These are phyloP conservation scores for Urochloa ruziziensis DNA, from an alignment of 176 grass and related monocot genomes.

Conservation along the genomic window DNA sequence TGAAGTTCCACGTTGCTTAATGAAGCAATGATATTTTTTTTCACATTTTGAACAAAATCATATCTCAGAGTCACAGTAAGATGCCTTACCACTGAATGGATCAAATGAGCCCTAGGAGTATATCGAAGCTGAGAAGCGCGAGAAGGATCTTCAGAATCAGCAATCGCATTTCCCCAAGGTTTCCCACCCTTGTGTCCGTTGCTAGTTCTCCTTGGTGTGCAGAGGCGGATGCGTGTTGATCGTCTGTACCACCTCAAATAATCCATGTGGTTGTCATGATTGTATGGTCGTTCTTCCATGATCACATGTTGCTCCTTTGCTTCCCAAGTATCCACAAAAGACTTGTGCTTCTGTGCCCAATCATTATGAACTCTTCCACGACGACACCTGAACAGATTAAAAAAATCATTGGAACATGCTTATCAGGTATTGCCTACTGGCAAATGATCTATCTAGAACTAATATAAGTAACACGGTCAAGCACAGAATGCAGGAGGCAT, in stretches of 20 bases:
- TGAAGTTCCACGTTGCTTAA: not conserved
- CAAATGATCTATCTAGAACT: slow-evolving; percentile 2
- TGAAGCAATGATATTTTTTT: not conserved
- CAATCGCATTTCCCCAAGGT: not conserved
- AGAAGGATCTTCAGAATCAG: slow-evolving; percentile 3
- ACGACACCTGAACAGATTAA: slow-evolving; percentile 23
- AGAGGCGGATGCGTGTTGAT: slow-evolving; percentile 35
- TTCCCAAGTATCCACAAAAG: slow-evolving; percentile 43
- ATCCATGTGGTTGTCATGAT: slow-evolving; percentile 28
- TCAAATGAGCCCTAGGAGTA: slow-evolving; percentile 43
- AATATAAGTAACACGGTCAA: not conserved
- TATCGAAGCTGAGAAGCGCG: slow-evolving; percentile 39
- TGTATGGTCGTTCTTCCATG: slow-evolving; percentile 27
- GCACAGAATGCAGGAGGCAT: not conserved
- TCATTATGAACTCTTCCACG: slow-evolving; percentile 48
- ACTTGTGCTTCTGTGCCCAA: slow-evolving; percentile 33
- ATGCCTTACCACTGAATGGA: slow-evolving; percentile 38
- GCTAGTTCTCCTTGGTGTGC: slow-evolving; percentile 28
- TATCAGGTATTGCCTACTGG: not conserved
- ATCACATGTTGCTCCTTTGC: slow-evolving; percentile 28
- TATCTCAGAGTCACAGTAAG: not conserved
- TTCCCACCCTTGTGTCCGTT: not conserved
- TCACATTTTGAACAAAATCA: not conserved
- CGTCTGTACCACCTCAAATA: slow-evolving; percentile 42
- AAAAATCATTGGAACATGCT: not conserved